These are phyloP conservation scores for Rhododendron molle DNA, from an alignment of 148 eudicot species.

Conservation along the genomic window DNA sequence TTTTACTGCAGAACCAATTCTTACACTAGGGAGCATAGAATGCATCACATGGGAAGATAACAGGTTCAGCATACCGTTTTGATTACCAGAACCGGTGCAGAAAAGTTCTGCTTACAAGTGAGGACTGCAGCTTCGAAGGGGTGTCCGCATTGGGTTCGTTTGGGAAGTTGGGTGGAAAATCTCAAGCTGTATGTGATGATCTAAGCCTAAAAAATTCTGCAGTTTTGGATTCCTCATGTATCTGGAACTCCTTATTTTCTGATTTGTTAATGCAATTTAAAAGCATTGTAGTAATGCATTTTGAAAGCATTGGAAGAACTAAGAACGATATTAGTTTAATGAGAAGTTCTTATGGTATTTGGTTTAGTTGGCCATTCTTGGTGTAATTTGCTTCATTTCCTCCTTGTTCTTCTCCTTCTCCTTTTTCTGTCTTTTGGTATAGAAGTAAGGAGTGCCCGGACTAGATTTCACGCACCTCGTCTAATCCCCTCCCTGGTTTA, in stretches of 20 bases:
- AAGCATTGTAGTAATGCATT: background rate
- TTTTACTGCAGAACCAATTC: constrained; percentile 74
- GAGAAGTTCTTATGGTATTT: background rate
- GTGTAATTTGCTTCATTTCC: no score
- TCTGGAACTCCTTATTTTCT: background rate
- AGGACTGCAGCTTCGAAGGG: constrained; percentile 16
- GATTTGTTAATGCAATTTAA: background rate
- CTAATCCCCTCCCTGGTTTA: fast-evolving
- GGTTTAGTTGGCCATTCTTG: no score
- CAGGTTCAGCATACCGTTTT: no score
- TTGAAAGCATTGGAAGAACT: background rate
- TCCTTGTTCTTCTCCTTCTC: no score
- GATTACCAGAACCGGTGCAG: no score
- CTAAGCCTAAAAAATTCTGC: no score
- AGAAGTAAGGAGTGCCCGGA: no score
- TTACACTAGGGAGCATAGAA: constrained; percentile 69
- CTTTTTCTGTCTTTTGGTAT: no score
- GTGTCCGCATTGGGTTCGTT: constrained; percentile 21
- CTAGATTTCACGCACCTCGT: no score
- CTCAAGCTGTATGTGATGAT: constrained; percentile 19
- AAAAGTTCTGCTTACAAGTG: background rate
- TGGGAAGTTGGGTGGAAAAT: constrained; percentile 27
- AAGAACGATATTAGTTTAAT: background rate
- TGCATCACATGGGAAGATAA: constrained; percentile 38
- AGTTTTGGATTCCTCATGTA: background rate